These are phyloP conservation scores for Herpetospermum pedunculosum DNA, from an alignment of 306 rosid genomes.

Conservation along the genomic window DNA sequence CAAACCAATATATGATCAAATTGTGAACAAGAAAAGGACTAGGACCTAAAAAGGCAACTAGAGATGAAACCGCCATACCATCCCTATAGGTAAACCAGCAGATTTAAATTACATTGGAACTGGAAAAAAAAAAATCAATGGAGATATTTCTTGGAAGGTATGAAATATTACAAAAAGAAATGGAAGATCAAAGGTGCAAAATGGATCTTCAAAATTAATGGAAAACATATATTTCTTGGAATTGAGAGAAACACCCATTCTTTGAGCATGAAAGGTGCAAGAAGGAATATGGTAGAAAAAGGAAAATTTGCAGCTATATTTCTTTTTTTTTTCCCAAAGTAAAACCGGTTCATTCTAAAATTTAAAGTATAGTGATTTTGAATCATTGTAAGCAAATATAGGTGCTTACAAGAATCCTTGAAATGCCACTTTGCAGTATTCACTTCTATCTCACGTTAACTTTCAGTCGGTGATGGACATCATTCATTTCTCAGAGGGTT, in stretches of 20 bases:
- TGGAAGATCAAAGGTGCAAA: too few relatives aligned
- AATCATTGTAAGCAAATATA: too few relatives aligned
- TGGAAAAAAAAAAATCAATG: neutral
- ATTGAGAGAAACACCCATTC: too few relatives aligned
- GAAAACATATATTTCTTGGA: too few relatives aligned
- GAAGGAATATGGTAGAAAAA: neutral
- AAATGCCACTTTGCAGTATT: too few relatives aligned
- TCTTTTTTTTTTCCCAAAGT: neutral
- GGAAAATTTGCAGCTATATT: neutral
- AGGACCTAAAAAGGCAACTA: neutral
- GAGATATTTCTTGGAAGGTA: neutral
- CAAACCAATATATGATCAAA: neutral
- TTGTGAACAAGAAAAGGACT: neutral
- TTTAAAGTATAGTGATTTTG: too few relatives aligned
- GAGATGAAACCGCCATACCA: neutral
- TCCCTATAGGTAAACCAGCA: neutral
- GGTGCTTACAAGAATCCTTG: too few relatives aligned
- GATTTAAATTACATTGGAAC: neutral
- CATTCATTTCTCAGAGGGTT: too few relatives aligned
- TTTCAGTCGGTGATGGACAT: too few relatives aligned
- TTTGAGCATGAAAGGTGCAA: neutral
- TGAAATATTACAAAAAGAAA: too few relatives aligned
- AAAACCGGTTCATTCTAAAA: neutral
- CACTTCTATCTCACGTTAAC: too few relatives aligned
- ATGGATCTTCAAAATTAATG: too few relatives aligned